phyloP scores from a whole-genome alignment of 225 moss, liverwort and hornwort species.

The Pleurozium schreberi region DNA sequence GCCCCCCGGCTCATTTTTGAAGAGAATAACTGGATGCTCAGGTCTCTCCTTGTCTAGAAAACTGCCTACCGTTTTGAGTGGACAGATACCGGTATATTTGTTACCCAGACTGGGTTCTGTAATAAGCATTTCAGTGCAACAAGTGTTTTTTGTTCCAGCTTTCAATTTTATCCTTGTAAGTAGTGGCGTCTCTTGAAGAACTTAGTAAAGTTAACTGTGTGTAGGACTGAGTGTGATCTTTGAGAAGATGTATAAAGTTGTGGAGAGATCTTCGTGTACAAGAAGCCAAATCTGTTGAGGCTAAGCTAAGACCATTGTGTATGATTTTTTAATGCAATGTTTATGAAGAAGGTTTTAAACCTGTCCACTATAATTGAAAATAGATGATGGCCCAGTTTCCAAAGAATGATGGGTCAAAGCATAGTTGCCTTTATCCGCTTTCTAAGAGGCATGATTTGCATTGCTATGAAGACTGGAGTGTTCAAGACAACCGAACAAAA shows the following conservation, averaged over 20 bases:
- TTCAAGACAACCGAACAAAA: not conserved
- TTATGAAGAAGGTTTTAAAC: not conserved
- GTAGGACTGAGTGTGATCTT: not conserved
- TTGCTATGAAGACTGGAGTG: not conserved
- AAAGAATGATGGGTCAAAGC: not conserved
- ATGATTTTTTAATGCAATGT: not conserved
- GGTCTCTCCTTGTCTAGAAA: not conserved
- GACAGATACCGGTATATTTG: not conserved
- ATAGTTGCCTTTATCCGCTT: not conserved
- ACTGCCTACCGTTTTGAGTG: not conserved
- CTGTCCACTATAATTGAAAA: not conserved
- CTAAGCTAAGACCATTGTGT: not conserved
- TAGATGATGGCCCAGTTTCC: not conserved
- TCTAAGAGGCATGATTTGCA: not conserved
- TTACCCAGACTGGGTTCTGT: not conserved
- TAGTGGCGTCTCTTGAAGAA: not conserved
- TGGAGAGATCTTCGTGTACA: not conserved
- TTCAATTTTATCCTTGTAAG: not conserved
- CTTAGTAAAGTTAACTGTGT: not conserved
- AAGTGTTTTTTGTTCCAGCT: not conserved
- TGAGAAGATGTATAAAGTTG: not conserved
- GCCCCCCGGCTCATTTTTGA: not conserved
- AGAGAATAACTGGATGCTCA: not conserved
- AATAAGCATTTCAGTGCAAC: not conserved
- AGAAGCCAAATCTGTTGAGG: not conserved